These are phyloP conservation scores for Linderina pennispora DNA, from an alignment of 192 early-diverging fungal species.

Conservation along the genomic window DNA sequence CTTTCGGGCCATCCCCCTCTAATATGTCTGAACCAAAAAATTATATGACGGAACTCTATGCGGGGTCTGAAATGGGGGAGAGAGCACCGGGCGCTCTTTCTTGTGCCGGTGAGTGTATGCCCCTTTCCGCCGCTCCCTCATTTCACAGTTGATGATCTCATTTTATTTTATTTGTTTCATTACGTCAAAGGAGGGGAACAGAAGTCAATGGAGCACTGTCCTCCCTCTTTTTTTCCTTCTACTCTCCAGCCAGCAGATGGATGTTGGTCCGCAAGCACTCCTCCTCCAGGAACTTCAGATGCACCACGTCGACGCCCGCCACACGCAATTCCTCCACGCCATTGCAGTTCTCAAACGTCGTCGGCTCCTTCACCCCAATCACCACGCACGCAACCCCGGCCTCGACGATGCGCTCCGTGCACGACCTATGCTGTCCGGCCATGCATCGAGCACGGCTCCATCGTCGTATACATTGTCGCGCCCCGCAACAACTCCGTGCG, in stretches of 20 bases:
- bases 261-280: constrained; percentile 67
- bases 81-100: no score
- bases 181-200: no score
- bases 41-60: no score
- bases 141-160: no score
- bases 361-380: constrained; percentile 82
- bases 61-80: no score
- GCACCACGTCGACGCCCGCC: constrained; percentile 69
- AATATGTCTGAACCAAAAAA: no score
- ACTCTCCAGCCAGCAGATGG: constrained; percentile 40
- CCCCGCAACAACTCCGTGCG: constrained; percentile 17
- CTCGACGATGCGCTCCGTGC: constrained; percentile 68
- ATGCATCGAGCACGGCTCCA: constrained; percentile 89
- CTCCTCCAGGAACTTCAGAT: constrained; percentile 65
- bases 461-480: constrained; percentile 86
- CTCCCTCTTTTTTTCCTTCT: neutral
- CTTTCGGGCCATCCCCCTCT: no score
- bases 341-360: constrained; percentile 75
- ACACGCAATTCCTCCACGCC: constrained; percentile 62
- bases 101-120: no score
- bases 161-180: no score
- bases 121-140: no score
- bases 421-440: constrained; percentile 67
- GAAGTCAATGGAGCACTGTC: no score
- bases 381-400: constrained; percentile 68